Evolutionary conservation across 2,329 filamentous ascomycete genomes (phyloP).

Genomic region (Scedosporium boydii): DNA sequence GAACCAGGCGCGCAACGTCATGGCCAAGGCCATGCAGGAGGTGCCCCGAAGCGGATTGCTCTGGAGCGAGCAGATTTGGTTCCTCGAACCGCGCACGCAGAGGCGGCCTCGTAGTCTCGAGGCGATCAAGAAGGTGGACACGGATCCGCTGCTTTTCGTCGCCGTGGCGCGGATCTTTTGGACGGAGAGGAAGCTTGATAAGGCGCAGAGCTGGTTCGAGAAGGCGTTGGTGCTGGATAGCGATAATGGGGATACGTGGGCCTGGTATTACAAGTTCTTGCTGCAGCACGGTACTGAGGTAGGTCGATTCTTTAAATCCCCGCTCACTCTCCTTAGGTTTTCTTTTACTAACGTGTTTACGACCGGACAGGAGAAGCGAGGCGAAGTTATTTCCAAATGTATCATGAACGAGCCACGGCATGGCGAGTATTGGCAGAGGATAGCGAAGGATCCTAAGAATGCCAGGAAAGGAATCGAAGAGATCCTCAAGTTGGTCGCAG

Average conservation of each 20-base stretch:
- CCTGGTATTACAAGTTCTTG: constrained; percentile 95
- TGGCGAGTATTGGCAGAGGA: constrained; percentile 81
- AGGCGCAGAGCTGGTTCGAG: constrained; percentile 95
- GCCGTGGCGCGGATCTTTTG: constrained; percentile 94
- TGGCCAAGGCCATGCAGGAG: constrained; percentile 89
- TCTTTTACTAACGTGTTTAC: background rate
- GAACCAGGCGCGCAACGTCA: constrained; percentile 77
- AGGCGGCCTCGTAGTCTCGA: constrained; percentile 85
- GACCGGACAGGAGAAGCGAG: constrained; percentile 59
- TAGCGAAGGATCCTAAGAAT: constrained; percentile 80
- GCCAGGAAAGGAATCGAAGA: constrained; percentile 68
- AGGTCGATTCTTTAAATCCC: background rate
- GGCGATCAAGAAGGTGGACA: constrained; percentile 94
- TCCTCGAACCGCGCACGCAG: constrained; percentile 83
- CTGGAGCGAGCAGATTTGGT: constrained; percentile 93
- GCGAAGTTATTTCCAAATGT: constrained; percentile 74
- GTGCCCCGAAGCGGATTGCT: constrained; percentile 79
- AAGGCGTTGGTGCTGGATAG: constrained; percentile 83
- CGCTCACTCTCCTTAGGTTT: background rate
- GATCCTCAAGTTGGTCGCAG: constrained; percentile 69
- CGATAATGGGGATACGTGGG: constrained; percentile 88
- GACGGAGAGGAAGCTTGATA: constrained; percentile 84
- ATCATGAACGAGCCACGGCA: constrained; percentile 78
- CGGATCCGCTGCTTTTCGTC: constrained; percentile 79
- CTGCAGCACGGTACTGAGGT: constrained; percentile 77